Base-by-base conservation (phyloP, 2,329 filamentous ascomycete genomes). In the Chrysoporthe cubensis region DNA sequence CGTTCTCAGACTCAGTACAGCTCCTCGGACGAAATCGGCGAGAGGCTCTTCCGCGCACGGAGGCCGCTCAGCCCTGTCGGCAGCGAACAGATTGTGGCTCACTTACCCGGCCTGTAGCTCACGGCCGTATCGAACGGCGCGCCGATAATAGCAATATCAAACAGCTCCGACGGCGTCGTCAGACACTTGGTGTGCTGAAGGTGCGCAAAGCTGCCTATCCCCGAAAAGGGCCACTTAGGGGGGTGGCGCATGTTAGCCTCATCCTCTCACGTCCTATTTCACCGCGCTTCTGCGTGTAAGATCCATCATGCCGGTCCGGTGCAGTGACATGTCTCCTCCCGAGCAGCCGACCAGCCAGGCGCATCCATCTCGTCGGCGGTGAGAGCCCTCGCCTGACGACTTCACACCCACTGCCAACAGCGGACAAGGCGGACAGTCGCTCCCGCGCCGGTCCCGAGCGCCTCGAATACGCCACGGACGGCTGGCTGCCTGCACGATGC, bases 161-260 rank as follows among this genome's bases (percentile, higher is more conserved):
- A 93, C 16, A 80, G 79, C 74, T 87, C 85, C 37, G 84, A 80
- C 0, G 89, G 89, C 59, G 85, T 85, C n/a, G 88, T 87, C 46
- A 93, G 82, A 73, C 91, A 93, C 75, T 89, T 91, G 71, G 87
- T 83, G 71, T 92, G 83, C 72, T 87, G 83, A 42, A 93, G 82
- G 74, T 93, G 91, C 50, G 90, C 91, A 77, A 93, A 94, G 46
- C 89, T 89, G 64, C 89, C 88, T 71, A 96, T 91, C 68, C 92
- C 92, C 40, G 86, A 85, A 77, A 93, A 96, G 1, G 83, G 84
- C 87, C 87, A 85, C 82, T 85, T 57, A 18, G 44, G 43, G 16
- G 26, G 48, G 48, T 43, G 40, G 58, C 64, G 44, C 56, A 43
- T 42, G 61, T 58, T 14, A 43, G 42, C 42, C 52, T 59, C 52